Percentiles rank a stretch among this genome's conserved stretches.
These are phyloP conservation scores for Cryptococcus sp. DNA, from an alignment of 1,284 basidiomycete species.

Conservation along the genomic window DNA sequence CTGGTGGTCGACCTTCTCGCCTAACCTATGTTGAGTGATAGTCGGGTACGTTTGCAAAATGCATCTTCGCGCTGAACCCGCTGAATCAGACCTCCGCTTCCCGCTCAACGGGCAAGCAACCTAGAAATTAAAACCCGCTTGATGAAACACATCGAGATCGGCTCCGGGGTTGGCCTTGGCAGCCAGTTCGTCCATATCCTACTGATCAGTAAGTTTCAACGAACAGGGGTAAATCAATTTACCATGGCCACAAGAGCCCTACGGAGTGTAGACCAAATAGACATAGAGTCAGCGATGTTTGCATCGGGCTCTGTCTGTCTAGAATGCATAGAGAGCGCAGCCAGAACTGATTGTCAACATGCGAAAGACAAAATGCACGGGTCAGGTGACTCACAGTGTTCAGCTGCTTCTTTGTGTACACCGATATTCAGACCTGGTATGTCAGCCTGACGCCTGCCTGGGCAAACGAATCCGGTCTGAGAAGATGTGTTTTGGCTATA, in stretches of 20 bases:
- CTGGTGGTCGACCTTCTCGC: too few species aligned
- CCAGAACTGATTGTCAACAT: conserved; percentile 57
- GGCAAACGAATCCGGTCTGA: too few species aligned
- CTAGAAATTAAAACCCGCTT: conserved; percentile 79
- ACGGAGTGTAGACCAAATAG: conserved; percentile 88
- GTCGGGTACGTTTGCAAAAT: too few species aligned
- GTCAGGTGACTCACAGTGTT: conserved; percentile 59
- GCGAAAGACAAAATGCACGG: background rate
- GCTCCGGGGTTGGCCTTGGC: conserved; percentile 52
- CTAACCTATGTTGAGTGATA: too few species aligned
- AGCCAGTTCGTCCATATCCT: conserved; percentile 55
- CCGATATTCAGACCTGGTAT: conserved; percentile 83
- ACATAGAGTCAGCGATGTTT: conserved; percentile 50
- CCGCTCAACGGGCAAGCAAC: background rate
- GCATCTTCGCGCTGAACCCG: too few species aligned
- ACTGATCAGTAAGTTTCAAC: conserved; percentile 3
- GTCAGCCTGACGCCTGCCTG: too few species aligned
- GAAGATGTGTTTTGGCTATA: too few species aligned
- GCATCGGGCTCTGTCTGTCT: conserved; percentile 24
- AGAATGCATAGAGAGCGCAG: conserved; percentile 78
- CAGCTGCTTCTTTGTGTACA: conserved; percentile 90
- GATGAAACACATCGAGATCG: conserved; percentile 66
- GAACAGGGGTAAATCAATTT: conserved; percentile 25
- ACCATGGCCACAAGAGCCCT: conserved; percentile 79
- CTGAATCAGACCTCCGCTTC: too few species aligned